Evolutionary conservation across 805 yeast species (phyloP), one percentile per base, ranked within the genome.

Genomic region (Starmera amethionina): DNA sequence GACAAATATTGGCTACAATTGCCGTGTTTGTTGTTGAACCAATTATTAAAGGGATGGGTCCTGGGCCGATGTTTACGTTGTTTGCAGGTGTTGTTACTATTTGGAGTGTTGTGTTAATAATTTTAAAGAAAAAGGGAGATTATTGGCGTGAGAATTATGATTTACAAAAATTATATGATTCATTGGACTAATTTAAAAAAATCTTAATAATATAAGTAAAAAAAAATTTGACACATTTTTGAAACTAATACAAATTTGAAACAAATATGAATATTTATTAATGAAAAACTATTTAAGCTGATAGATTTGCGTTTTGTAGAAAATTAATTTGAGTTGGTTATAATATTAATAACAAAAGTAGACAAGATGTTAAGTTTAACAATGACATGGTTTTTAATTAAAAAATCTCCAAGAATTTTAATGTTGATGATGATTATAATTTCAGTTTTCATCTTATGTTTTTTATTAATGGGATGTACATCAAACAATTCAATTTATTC

Each of bases 11-110:
- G 43, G 95, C 95, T 1, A 85, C 94, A 0, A 67, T 70, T 2
- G 89, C 86, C 10, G 77, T 88, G 2, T 87, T 86, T 55, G 67
- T 79, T 8, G 75, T 83, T 1, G 87, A 80, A 34, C 94, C 95
- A 0, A 64, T 83, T 52, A 62, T 80, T 14, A 51, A 55, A 4
- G 87, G 84, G 0, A 65, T 86, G 54, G 86, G 87, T 0, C 63
- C 73, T 2, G 95, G 95, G 0, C 76, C 82, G 48, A 63, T 84
- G 41, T 79, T 74, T 48, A 67, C 82, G 4, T 80, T 86, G 51
- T 60, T 80, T 40, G 77, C 83, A 3, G 82, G 86, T 9, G 48
- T 80, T 3, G 64, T 78, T 11, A 50, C 70, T 2, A 60, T 68
- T 2, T 49, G 74, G 16, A 60, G 78, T 2, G 35, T 63, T 1